These are phyloP conservation scores for Diaporthe humulicola DNA, from an alignment of 2,329 filamentous ascomycete species.

Conservation along the genomic window DNA sequence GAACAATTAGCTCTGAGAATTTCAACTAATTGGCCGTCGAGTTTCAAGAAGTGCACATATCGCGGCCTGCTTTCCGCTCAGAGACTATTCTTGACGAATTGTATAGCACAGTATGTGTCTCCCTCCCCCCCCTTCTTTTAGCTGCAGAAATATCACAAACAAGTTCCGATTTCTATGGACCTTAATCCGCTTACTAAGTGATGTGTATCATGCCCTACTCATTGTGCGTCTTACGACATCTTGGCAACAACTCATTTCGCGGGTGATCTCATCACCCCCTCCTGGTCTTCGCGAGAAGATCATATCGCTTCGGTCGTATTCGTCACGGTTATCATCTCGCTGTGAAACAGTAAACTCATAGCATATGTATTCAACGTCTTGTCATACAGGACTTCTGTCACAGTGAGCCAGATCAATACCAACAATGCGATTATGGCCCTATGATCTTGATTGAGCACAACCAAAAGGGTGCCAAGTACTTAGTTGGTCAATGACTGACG, in stretches of 20 bases:
- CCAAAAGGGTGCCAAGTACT: too few relatives aligned
- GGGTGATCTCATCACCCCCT: too few relatives aligned
- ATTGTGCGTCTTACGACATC: not conserved
- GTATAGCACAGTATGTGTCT: not conserved
- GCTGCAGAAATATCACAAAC: not conserved
- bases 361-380: too few relatives aligned
- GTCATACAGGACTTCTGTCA: too few relatives aligned
- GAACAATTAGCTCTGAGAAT: not conserved
- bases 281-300: too few relatives aligned
- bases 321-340: too few relatives aligned
- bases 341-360: too few relatives aligned
- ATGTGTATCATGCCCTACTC: not conserved
- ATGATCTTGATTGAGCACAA: not conserved
- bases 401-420: too few relatives aligned
- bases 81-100: not conserved
- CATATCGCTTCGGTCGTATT: too few relatives aligned
- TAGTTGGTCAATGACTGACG: not conserved
- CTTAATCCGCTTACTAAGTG: not conserved
- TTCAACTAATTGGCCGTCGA: not conserved
- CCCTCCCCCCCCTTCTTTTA: not conserved
- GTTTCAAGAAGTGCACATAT: not conserved
- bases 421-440: too few relatives aligned
- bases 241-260: not conserved
- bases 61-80: not conserved
- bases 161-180: not conserved